phyloP scores from a whole-genome alignment of 139 green algal genomes.

The Zygnema cylindricum region DNA sequence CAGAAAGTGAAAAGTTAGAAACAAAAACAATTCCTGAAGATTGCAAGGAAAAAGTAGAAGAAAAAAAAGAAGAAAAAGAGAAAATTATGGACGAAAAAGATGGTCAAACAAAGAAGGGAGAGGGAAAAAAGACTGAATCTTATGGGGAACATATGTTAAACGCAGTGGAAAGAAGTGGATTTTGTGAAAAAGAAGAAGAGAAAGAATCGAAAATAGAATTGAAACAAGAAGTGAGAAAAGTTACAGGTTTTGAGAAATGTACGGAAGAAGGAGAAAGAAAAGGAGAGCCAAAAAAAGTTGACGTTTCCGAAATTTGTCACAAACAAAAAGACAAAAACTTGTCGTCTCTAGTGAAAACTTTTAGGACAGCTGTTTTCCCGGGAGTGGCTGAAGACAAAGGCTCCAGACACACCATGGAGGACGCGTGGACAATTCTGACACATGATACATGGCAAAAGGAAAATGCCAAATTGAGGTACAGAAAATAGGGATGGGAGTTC shows the following conservation, averaged over 20 bases:
- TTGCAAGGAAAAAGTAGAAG: background rate
- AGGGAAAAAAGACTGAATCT: background rate
- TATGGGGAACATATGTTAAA: background rate
- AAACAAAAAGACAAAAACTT: background rate
- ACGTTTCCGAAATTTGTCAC: background rate
- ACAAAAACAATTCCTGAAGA: background rate
- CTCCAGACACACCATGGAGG: constrained; percentile 48
- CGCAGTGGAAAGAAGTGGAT: background rate
- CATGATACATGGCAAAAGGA: constrained; percentile 23
- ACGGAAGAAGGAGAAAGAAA: background rate
- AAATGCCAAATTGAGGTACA: constrained; percentile 1
- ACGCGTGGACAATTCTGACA: constrained; percentile 51
- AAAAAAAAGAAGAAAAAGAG: too few species aligned
- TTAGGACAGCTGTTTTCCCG: background rate
- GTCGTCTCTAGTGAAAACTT: background rate
- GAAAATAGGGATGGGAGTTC: background rate
- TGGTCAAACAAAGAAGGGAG: background rate
- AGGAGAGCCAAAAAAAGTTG: background rate
- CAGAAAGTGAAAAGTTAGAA: background rate
- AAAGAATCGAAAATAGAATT: background rate
- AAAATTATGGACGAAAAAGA: background rate
- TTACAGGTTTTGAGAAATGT: background rate
- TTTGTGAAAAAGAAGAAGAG: background rate
- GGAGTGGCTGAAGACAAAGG: constrained; percentile 42
- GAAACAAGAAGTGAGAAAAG: background rate